Base-by-base conservation (phyloP, 345 rosid species). In the Gossypium mustelinum region DNA sequence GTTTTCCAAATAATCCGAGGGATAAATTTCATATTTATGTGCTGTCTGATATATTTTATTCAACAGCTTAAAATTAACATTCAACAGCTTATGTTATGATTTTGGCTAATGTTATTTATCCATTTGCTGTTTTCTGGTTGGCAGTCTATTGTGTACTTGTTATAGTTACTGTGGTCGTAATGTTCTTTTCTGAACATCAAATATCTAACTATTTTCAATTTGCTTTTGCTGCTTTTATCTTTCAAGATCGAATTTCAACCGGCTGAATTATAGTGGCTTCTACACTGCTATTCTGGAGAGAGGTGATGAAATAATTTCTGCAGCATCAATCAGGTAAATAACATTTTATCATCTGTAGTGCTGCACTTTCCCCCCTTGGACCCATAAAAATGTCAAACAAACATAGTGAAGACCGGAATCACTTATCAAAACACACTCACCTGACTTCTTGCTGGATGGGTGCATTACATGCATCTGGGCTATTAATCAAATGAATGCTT, bases 271-370 rank as follows among this genome's bases (percentile, higher is more conserved):
- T 77, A 68, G 84, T 75, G 92, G 98, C 56, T 93, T 93, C 81
- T 91, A 89, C 74, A 85, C 95, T 70, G 91, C 85, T 79, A 80
- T 91, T 70, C 79, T 93, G 77, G 98, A 93, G 82, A 91, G 90
- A 79, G 98, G 95, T n/a, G 97, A 93, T 48, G 97, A 93, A 79
- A 87, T 91, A 76, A 88, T 91, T 66, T 89, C 90, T 44, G 88
- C 89, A 39, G 94, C 98, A 73, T 93, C 95, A 78, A 78, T 91
- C 82, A 89, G 97, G 98, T 93, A 80, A 73, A 17, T n/a, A 73
- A 50, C 67, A 51, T 72, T 41, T 67, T 62, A 4, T 61, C 45
- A 25, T 24, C 20, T 66, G 24, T 75, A 54, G 41, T 43, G 64
- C 76, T 39, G 20, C 50, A 16, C 22, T 20, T 22, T 3, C n/a